phyloP scores from a whole-genome alignment of 768 basidiomycete genomes.

The Xanthoconium stramineum region DNA sequence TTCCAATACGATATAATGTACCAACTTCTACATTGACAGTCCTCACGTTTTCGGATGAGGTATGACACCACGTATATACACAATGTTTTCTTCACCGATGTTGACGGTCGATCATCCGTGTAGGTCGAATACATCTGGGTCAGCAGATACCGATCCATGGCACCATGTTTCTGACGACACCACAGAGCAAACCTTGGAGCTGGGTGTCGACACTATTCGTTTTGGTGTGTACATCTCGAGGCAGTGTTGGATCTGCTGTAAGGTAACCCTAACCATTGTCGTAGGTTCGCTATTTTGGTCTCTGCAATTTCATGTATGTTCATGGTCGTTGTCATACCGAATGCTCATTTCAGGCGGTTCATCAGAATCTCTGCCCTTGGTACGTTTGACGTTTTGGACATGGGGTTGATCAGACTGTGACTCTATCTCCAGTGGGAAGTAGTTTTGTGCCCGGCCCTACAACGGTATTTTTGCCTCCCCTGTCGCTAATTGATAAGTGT shows the following conservation, averaged over 20 bases:
- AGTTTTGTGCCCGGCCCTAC: too few relatives aligned
- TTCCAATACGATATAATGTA: background rate
- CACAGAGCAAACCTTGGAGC: slow-evolving; percentile 5
- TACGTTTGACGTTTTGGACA: background rate
- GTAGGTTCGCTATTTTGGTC: slow-evolving; percentile 8
- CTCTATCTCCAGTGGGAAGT: too few relatives aligned
- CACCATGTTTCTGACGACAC: background rate
- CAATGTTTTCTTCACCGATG: background rate
- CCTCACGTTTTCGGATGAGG: slow-evolving; percentile 11
- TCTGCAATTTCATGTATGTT: background rate
- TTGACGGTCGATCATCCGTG: background rate
- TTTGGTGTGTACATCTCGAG: slow-evolving; percentile 1
- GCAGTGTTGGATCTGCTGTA: too few relatives aligned
- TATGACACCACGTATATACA: background rate
- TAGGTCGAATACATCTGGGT: slow-evolving; percentile 15
- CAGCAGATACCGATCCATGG: background rate
- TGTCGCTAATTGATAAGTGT: too few relatives aligned
- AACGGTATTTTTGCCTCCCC: background rate
- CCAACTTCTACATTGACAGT: background rate
- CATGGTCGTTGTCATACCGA: background rate
- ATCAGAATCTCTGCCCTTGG: background rate
- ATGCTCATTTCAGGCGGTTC: background rate
- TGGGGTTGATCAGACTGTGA: background rate
- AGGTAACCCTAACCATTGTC: background rate
- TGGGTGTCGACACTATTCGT: slow-evolving; percentile 4